These are phyloP conservation scores for Trichoderma erinaceum DNA, from an alignment of 495 filamentous ascomycete genomes.

Conservation along the genomic window DNA sequence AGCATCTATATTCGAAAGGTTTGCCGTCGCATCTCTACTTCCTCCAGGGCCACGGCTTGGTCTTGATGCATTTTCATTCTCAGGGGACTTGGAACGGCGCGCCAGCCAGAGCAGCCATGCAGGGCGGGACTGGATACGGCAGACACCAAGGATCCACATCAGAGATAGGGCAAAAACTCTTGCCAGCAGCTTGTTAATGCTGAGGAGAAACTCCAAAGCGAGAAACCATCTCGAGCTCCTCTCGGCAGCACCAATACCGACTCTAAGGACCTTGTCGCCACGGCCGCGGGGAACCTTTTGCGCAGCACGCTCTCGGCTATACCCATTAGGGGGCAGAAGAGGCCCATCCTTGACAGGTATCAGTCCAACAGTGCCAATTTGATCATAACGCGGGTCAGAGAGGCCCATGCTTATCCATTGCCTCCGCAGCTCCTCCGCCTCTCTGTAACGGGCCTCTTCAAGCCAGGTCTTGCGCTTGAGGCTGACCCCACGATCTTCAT, in stretches of 20 bases:
- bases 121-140: conserved; percentile 59
- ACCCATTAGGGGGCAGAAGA: conserved; percentile 50
- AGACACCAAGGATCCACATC: conserved; percentile 47
- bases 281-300: conserved; percentile 45
- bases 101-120: conserved; percentile 53
- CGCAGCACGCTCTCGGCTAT: conserved; percentile 58
- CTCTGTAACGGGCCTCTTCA: conserved; percentile 68
- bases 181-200: conserved; percentile 60
- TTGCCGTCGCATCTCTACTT: conserved; percentile 1
- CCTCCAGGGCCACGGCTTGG: neutral
- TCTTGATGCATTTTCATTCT: neutral
- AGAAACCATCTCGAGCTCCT: conserved; percentile 66
- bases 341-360: conserved; percentile 43
- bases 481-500: conserved; percentile 73
- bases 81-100: conserved; percentile 33
- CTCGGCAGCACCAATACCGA: conserved; percentile 72
- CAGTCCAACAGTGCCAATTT: conserved; percentile 46
- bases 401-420: conserved; percentile 43
- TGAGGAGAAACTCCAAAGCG: conserved; percentile 65
- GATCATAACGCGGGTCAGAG: conserved; percentile 40
- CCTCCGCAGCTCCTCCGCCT: conserved; percentile 54
- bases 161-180: conserved; percentile 52
- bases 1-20: neutral
- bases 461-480: conserved; percentile 83
- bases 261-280: conserved; percentile 41